A percentile compares a stretch with the other conserved stretches of the same genome.
These are phyloP conservation scores for Tetracladium maxilliforme DNA, from an alignment of 2,329 filamentous ascomycete genomes.

Conservation along the genomic window DNA sequence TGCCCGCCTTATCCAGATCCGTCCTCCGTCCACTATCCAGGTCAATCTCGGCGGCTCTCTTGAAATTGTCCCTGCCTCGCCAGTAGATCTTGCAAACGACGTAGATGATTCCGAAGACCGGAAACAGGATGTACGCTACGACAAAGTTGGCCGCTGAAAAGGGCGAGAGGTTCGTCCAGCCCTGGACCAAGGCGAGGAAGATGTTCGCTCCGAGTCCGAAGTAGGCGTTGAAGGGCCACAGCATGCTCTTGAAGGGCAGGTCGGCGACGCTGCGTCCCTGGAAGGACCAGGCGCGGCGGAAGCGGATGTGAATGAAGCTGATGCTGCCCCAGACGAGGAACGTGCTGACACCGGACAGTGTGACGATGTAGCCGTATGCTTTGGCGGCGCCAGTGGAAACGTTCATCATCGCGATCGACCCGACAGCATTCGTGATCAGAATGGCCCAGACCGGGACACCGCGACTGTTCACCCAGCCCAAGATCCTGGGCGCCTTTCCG, in stretches of 20 bases:
- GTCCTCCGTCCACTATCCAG: slow-evolving; percentile 37
- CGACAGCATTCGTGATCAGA: slow-evolving; percentile 55
- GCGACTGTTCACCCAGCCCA: slow-evolving; percentile 50
- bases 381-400: slow-evolving; percentile 48
- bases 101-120: slow-evolving; percentile 43
- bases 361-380: slow-evolving; percentile 57
- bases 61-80: too few relatives aligned
- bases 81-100: slow-evolving; percentile 36
- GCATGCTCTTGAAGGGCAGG: slow-evolving; percentile 38
- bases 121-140: slow-evolving; percentile 46
- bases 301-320: slow-evolving; percentile 56
- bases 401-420: slow-evolving; percentile 63
- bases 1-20: slow-evolving; percentile 35
- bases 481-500: slow-evolving; percentile 53
- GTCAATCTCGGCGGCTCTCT: slow-evolving; percentile 43
- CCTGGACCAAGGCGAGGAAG: slow-evolving; percentile 45
- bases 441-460: slow-evolving; percentile 48
- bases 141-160: slow-evolving; percentile 45
- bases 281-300: slow-evolving; percentile 45
- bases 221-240: slow-evolving; percentile 43
- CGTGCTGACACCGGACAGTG: slow-evolving; percentile 53
- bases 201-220: slow-evolving; percentile 41
- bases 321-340: slow-evolving; percentile 62
- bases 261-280: slow-evolving; percentile 39
- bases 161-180: slow-evolving; percentile 43